Base-by-base conservation (phyloP, 345 rosid species). In the Draba incana region DNA sequence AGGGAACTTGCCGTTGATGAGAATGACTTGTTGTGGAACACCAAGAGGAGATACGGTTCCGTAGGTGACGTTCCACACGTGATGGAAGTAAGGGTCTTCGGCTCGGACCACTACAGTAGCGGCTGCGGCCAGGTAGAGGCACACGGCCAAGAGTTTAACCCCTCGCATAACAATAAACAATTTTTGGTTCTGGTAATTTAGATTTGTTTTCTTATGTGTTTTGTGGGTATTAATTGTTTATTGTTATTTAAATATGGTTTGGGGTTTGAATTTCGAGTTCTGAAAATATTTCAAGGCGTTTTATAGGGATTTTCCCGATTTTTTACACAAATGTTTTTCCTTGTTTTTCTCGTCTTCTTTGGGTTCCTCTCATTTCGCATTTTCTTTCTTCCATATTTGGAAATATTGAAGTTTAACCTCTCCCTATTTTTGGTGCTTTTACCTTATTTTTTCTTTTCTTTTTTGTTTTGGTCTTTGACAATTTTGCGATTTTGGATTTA, bases 41-140 rank as follows among this genome's bases (percentile, higher is more conserved):
- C 92, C 91, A 15, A 89, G 72, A 15, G 98, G 96, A 41, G 95
- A 81, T 31, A 71, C 67, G 69, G 87, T 86, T 55, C 96, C 96
- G 14, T 89, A 92, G 50, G 87, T 83, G 64, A 92, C 78, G 27
- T 89, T 86, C 96, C 98, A 92, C 11, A 81, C 81, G 76, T 78
- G 84, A 64, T 66, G 86, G 44, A 92, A 49, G 64, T 84, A 82
- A 6, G 96, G 98, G 38, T 89, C 96, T 67, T 80, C 98, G 27
- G 85, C 84, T 11, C 57, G 68, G 42, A 78, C 96, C 43, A 71
- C 77, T 4, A 66, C 8, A 24, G 66, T 41, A 11, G 79, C 69
- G 15, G 67, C 77, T 9, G 75, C 81, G 23, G 65, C 68, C 64
- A 82, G 69, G 57, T 81, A 82, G 3, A 81, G 50, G 14, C 81